Evolutionary conservation across 352 stramenopile species (phyloP).

Genomic region (Globisporangium abappressorium): DNA sequence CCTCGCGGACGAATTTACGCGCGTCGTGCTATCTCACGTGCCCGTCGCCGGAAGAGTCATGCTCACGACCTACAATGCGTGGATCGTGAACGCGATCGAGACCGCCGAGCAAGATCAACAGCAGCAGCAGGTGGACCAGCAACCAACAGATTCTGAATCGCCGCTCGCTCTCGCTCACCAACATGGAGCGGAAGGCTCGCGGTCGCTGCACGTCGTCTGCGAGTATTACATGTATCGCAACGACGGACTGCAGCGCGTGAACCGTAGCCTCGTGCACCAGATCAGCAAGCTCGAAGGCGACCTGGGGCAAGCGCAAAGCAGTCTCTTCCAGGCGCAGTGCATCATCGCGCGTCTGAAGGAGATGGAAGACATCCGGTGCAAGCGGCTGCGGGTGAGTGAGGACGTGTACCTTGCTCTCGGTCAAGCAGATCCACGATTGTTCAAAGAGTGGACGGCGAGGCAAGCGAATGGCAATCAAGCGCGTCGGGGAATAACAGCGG

Average conservation of each 20-base stretch:
- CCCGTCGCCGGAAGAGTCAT: slow-evolving; percentile 12
- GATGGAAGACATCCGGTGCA: slow-evolving; percentile 6
- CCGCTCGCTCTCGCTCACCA: background rate
- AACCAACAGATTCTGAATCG: background rate
- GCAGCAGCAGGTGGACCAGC: background rate
- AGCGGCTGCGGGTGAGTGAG: background rate
- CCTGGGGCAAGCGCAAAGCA: background rate
- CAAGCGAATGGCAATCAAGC: background rate
- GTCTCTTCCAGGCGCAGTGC: slow-evolving; percentile 15
- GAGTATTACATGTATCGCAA: slow-evolving; percentile 15
- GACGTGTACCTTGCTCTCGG: background rate
- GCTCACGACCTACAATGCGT: slow-evolving; percentile 16
- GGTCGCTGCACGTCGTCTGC: slow-evolving; percentile 1
- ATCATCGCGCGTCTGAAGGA: slow-evolving; percentile 16
- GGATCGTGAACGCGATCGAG: slow-evolving; percentile 5
- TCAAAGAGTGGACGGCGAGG: background rate
- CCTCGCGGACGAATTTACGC: slow-evolving; percentile 4
- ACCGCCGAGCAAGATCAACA: background rate
- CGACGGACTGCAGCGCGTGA: slow-evolving; percentile 10
- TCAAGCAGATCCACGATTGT: slow-evolving; percentile 1
- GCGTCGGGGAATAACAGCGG: background rate
- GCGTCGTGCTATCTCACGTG: slow-evolving; percentile 3
- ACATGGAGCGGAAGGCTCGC: background rate
- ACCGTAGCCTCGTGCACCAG: slow-evolving; percentile 16
- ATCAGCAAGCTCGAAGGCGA: slow-evolving; percentile 14